Conservation (phyloP, 352 stramenopile genomes). For the Phytophthora palmivora region DNA sequence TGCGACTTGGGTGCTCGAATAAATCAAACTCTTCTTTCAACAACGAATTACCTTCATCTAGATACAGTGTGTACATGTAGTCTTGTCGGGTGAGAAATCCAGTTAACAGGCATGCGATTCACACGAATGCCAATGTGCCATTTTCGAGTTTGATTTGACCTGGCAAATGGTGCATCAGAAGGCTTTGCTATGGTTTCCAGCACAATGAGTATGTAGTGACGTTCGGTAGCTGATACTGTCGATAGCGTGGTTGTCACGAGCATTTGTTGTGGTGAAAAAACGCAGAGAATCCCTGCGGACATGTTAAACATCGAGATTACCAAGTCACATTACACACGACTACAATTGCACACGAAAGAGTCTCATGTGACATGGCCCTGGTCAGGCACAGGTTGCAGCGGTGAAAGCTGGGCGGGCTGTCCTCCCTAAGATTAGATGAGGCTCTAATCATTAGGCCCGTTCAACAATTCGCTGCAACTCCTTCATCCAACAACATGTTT, state of each 20-base stretch:
- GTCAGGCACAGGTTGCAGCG: constrained; percentile 8
- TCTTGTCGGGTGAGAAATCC: constrained; percentile 2
- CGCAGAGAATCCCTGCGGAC: neutral
- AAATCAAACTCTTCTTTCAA: neutral
- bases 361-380: constrained; percentile 14
- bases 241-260: too few species aligned
- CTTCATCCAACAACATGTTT: neutral
- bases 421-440: neutral
- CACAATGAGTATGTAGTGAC: neutral
- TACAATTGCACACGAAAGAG: constrained; percentile 17
- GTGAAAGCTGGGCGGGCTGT: constrained; percentile 8
- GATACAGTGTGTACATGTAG: too few species aligned
- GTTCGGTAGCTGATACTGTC: too few species aligned
- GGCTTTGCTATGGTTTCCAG: neutral
- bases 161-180: neutral
- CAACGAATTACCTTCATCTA: too few species aligned
- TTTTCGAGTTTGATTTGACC: neutral
- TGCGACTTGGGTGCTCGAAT: constrained; percentile 22
- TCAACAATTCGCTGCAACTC: too few species aligned
- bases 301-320: neutral
- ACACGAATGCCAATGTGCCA: constrained; percentile 4
- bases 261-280: too few species aligned
- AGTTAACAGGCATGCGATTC: constrained; percentile 6
- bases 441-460: too few species aligned
- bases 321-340: neutral